Conservation (phyloP, 768 basidiomycete genomes). For the Porphyrellus cyaneotinctus region DNA sequence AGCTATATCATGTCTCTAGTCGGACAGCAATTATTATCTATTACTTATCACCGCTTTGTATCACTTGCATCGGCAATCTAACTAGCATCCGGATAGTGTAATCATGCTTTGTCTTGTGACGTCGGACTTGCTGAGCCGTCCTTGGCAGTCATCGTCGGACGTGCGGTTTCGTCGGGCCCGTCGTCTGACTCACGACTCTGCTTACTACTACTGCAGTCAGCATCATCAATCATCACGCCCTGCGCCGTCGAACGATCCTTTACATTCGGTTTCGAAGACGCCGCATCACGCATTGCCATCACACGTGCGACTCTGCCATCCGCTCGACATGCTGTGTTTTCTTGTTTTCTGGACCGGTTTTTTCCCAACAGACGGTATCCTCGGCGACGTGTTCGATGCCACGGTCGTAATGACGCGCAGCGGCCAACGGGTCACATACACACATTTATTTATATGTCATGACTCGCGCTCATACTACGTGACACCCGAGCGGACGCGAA, state of each 20-base stretch:
- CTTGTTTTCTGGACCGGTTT: not conserved
- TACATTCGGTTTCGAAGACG: no score
- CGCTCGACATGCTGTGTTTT: not conserved
- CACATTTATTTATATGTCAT: no score
- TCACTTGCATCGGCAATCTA: constrained; percentile 1
- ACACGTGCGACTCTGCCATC: not conserved
- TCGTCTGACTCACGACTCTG: not conserved
- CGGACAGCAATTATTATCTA: not conserved
- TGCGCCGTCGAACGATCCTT: no score
- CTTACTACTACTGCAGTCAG: no score
- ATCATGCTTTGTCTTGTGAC: not conserved
- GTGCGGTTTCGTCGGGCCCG: constrained; percentile 1
- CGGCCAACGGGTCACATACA: no score
- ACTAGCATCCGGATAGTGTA: not conserved
- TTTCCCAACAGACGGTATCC: no score
- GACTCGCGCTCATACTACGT: no score
- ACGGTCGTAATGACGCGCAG: no score
- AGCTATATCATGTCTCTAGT: not conserved
- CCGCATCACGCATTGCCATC: not conserved
- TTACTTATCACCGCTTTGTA: not conserved
- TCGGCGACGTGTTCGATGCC: no score
- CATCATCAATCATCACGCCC: no score
- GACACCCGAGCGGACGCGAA: no score
- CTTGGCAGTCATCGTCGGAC: not conserved
- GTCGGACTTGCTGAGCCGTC: not conserved